Evolutionary conservation across 495 filamentous ascomycete genomes (phyloP), one percentile per base, ranked within the genome.

Genomic region (Oidiodendron maius): DNA sequence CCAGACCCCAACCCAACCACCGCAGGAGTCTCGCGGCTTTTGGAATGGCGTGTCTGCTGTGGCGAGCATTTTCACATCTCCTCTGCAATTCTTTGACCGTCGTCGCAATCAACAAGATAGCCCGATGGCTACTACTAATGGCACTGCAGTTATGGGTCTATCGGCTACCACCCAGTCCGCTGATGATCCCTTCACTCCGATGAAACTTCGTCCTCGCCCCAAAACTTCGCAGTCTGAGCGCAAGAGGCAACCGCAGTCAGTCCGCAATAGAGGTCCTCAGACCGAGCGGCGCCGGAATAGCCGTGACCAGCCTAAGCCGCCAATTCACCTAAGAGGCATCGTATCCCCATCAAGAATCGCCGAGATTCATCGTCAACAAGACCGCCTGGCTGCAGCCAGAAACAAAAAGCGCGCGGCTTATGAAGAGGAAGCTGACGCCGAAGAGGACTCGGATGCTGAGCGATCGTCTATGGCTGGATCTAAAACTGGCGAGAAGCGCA

Each of bases 401-500:
- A 13, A 49, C 1, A 25, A 40, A 9, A 4, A 13, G 9, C 22
- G 46, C 11, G 3, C 5, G 12, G 13, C n/a, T 1, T 16, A 39
- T 21, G 11, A 10, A 30, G 46, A 36, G 11, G 22, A 38, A 8
- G 35, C 34, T 34, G 36, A 49, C 30, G 37, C 32, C 12, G 46
- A 49, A 20, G 46, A 49, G 8, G 37, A 41, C 3, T 13, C 28
- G 3, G 21, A 24, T 4, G 5, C 12, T 30, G 44, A 30, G 23
- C 24, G 16, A 16, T 9, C 9, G 32, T 24, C 28, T 10, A 23
- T 9, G 18, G 10, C 3, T 20, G 12, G 16, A 5, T 3, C 16
- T 21, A 15, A 20, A 21, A 24, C 46, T 25, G 46, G 46, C 4
- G 37, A 22, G 21, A 49, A 49, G 36, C 46, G 46, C 24, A 49